phyloP scores from a whole-genome alignment of 2,329 filamentous ascomycete species.

The Colletotrichum sp. region DNA sequence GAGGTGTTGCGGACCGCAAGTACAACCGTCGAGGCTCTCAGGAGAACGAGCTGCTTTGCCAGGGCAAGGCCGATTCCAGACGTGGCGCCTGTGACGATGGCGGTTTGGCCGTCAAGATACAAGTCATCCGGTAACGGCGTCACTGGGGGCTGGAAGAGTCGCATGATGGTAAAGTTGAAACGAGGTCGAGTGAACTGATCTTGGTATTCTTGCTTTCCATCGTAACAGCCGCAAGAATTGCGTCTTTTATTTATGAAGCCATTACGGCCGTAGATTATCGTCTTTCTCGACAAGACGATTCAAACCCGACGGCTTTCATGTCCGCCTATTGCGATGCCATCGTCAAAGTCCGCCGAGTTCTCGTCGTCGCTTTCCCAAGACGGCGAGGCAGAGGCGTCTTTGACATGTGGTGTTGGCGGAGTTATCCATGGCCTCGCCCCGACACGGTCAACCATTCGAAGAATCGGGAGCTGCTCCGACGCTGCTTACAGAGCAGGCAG shows the following conservation, averaged over 20 bases:
- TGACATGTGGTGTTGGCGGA: neutral
- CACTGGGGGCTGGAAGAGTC: neutral
- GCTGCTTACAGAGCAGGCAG: neutral
- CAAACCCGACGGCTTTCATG: neutral
- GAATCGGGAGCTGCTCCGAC: neutral
- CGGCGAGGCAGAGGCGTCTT: neutral
- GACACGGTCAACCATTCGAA: neutral
- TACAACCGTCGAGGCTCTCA: constrained; percentile 41
- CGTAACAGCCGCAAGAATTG: neutral
- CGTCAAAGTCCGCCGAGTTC: neutral
- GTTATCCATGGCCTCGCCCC: neutral
- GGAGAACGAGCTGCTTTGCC: constrained; percentile 36
- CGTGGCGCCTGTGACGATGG: constrained; percentile 49
- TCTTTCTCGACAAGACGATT: neutral
- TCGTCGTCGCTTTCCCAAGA: neutral
- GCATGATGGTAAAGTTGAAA: neutral
- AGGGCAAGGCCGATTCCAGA: constrained; percentile 46
- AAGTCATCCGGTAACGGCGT: neutral
- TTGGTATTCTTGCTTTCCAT: neutral
- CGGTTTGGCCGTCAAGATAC: constrained; percentile 29
- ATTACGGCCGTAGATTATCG: neutral
- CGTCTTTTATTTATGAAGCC: neutral
- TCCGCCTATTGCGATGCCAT: neutral
- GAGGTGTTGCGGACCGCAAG: constrained; percentile 41
- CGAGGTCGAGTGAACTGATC: neutral